Evolutionary conservation across 2,329 filamentous ascomycete genomes (phyloP).

Genomic region (Fusarium odoratissimum): DNA sequence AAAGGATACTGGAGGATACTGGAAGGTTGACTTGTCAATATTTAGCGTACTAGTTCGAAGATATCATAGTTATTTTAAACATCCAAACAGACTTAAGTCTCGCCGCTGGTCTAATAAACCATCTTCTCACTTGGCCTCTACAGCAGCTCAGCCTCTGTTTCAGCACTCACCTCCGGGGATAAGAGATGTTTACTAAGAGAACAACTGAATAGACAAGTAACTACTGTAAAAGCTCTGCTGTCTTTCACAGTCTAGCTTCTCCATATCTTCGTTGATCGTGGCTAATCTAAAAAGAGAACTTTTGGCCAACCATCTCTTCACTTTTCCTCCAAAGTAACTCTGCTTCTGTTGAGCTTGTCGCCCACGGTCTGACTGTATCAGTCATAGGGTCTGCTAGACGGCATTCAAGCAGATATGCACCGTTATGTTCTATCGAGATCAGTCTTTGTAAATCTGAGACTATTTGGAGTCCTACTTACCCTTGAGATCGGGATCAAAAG

Average conservation of each 20-base stretch:
- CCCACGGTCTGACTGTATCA: conserved; percentile 30
- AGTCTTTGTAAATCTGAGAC: rapidly evolving
- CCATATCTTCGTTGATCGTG: too few relatives aligned
- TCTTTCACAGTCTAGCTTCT: too few relatives aligned
- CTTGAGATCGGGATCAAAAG: conserved; percentile 19
- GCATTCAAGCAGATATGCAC: conserved; percentile 13
- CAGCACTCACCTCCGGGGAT: not conserved
- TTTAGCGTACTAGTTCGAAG: not conserved
- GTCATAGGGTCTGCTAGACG: conserved; percentile 14
- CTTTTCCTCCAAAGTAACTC: conserved; percentile 28
- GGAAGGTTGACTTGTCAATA: not conserved
- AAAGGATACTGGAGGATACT: too few relatives aligned
- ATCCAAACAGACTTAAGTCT: not conserved
- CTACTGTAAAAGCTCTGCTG: too few relatives aligned
- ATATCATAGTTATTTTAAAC: not conserved
- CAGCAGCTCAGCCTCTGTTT: not conserved
- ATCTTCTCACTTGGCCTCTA: conserved; percentile 11
- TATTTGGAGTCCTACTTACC: not conserved
- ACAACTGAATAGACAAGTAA: too few relatives aligned
- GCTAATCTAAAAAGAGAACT: not conserved
- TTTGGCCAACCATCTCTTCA: conserved; percentile 28
- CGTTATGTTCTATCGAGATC: conserved; percentile 12
- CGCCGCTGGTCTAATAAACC: not conserved
- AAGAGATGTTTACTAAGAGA: too few relatives aligned
- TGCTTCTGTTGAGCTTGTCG: conserved; percentile 14